Base-by-base conservation (phyloP, 495 filamentous ascomycete genomes). In the Trypethelium eluteriae region DNA sequence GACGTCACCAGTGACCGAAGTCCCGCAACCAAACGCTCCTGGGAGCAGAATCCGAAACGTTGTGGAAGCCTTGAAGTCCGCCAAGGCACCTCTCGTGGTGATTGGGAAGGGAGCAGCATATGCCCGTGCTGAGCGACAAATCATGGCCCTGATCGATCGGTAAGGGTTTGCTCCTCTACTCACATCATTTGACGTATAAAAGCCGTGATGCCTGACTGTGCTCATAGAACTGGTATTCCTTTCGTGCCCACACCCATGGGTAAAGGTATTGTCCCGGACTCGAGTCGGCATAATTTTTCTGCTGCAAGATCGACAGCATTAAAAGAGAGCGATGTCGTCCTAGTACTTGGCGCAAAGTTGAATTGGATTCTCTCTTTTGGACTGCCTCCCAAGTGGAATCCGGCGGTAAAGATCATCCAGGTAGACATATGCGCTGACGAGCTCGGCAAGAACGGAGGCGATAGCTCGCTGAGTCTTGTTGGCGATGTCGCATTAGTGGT, bases 341-440 rank as follows among this genome's bases (percentile, higher is more conserved):
- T 87, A n/a, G 72, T 87, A 36, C 78, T 87, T 18, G 84, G 85
- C 1, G 85, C 84, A 4, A 79, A 85, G 5, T 73, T 87, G 38
- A 87, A 87, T 66, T 87, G 85, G 85, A 86, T 88, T 62, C 75
- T 88, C 0, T 84, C 85, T 68, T 88, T 83, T 66, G 85, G 85
- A 7, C 77, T 81, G 44, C 63, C 80, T 39, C 83, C 85, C 1
- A 86, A 86, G 71, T 87, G 83, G 82, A 80, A 77, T 25, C 66
- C 79, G n/a, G 70, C 66, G 2, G 85, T 78, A 3, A 79, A 78
- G 66, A 81, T 86, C 75, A 82, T 85, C 46, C 85, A 87, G 73
- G 81, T 87, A 14, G 85, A 87, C 67, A 80, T 86, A 36, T 81
- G 74, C 41, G 75, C 83, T 14, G 82, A 86, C 63, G 85, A 86